Base-by-base conservation (phyloP, 768 basidiomycete genomes). In the Rhizopogon roseolus region DNA sequence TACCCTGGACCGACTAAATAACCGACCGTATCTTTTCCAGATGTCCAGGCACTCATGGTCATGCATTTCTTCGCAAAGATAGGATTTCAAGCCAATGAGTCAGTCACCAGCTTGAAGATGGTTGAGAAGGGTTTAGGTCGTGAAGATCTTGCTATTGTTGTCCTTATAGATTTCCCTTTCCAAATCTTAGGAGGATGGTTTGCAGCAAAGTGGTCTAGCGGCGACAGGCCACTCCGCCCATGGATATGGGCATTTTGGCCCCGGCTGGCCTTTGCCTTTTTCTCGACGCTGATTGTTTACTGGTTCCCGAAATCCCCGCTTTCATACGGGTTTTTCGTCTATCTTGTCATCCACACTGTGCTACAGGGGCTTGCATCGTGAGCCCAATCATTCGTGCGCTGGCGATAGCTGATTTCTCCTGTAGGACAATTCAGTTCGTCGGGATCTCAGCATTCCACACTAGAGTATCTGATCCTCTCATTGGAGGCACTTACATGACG, bases 401-500 rank as follows among this genome's bases (percentile, higher is more conserved):
- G 29, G n/a, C 13, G 17, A n/a, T 49, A 42, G 48, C 43, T 50
- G 55, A 54, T 49, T 53, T 57, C 27, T 19, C 52, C 42, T 3
- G 28, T 54, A 96, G 96, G 43, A 98, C 96, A 5, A 86, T 98
- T n/a, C 96, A 99, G 69, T 99, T 98, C 65, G 96, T 98, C 17
- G 94, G 97, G 8, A 93, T 98, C 57, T 92, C 94, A n/a, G 97
- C 97, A 3, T 99, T 98, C 80, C 97, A 98, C 63, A 98, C 94
- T 3, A 84, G 89, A 51, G 86, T 99, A 37, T 93, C 97, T 0
- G 97, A 99, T 65, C 97, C 97, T 0, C 65, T 97, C 11, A 97
- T 99, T 50, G 97, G 97, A 28, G 97, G 97, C 49, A 99, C 97
- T 0, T 99, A 99, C 70, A 99, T 99, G 97, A 99, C 97, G 11